These are phyloP conservation scores for Curvularia hawaiiensis DNA, from an alignment of 2,329 filamentous ascomycete genomes.

Conservation along the genomic window DNA sequence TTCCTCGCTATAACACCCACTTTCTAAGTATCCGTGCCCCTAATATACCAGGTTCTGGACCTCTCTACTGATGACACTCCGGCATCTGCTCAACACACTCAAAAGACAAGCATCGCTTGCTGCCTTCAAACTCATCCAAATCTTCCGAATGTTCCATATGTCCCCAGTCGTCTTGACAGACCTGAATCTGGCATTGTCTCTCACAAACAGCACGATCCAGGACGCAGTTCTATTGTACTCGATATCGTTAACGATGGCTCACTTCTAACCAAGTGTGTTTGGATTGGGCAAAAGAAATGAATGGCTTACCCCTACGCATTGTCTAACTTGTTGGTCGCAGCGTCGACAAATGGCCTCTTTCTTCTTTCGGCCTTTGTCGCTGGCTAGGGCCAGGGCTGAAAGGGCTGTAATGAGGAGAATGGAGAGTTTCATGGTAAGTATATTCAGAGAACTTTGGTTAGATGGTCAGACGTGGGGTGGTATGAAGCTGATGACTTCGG, in stretches of 20 bases:
- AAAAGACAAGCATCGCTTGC: no score
- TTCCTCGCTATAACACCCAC: background rate
- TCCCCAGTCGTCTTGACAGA: background rate
- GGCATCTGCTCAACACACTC: background rate
- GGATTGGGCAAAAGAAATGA: background rate
- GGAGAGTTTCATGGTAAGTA: conserved; percentile 1
- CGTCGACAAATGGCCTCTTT: background rate
- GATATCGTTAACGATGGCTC: background rate
- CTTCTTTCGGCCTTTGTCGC: no score
- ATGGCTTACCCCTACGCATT: background rate
- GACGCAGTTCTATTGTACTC: background rate
- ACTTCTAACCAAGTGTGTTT: background rate
- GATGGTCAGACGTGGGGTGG: background rate
- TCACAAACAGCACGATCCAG: background rate
- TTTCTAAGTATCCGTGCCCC: background rate
- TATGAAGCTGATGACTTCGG: background rate
- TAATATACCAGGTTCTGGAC: background rate
- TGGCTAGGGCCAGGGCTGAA: background rate
- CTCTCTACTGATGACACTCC: background rate
- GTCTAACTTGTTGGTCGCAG: background rate
- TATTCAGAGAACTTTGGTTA: background rate
- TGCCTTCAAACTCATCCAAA: no score
- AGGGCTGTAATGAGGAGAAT: background rate
- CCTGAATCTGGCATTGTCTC: background rate
- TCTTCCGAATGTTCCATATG: no score